Percentiles rank a stretch among this genome's conserved stretches.
These are phyloP conservation scores for Grosmannia clavigera DNA, from an alignment of 2,329 filamentous ascomycete species.

Conservation along the genomic window DNA sequence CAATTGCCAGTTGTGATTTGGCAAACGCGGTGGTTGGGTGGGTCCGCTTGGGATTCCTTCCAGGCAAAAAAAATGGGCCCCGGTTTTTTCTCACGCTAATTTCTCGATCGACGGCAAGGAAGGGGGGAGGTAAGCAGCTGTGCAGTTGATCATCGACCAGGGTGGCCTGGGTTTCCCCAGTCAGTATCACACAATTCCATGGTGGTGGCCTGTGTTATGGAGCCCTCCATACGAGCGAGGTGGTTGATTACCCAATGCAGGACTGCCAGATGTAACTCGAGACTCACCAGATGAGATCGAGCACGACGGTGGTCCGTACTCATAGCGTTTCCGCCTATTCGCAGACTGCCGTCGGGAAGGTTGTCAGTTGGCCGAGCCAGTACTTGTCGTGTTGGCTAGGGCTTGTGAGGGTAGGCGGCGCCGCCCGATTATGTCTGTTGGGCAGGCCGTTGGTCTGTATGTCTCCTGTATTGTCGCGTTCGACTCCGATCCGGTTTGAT, in stretches of 20 bases:
- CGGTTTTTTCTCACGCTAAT: not conserved
- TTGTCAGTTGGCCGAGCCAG: not conserved
- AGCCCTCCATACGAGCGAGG: not conserved
- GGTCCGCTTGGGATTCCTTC: not conserved
- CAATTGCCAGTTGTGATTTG: not conserved
- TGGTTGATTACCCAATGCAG: not conserved
- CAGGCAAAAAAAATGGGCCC: not conserved
- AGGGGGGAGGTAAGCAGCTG: not conserved
- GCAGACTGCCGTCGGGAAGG: not conserved
- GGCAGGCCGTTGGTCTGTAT: not conserved
- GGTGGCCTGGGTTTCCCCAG: not conserved
- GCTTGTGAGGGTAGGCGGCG: not conserved
- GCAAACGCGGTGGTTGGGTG: not conserved
- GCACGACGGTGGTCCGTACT: not conserved
- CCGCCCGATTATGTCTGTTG: not conserved
- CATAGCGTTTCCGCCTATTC: not conserved
- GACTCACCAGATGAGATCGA: not conserved
- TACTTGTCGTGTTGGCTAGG: not conserved
- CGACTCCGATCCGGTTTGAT: too few species aligned
- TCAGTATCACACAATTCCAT: not conserved
- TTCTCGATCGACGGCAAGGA: conserved; percentile 1
- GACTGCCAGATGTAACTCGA: not conserved
- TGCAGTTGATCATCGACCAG: not conserved
- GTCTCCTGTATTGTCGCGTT: not conserved
- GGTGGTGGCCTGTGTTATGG: not conserved